Percentiles rank a stretch among this genome's conserved stretches.
Conservation (phyloP, 495 filamentous ascomycete genomes). For the Gamarada debralockiae region DNA sequence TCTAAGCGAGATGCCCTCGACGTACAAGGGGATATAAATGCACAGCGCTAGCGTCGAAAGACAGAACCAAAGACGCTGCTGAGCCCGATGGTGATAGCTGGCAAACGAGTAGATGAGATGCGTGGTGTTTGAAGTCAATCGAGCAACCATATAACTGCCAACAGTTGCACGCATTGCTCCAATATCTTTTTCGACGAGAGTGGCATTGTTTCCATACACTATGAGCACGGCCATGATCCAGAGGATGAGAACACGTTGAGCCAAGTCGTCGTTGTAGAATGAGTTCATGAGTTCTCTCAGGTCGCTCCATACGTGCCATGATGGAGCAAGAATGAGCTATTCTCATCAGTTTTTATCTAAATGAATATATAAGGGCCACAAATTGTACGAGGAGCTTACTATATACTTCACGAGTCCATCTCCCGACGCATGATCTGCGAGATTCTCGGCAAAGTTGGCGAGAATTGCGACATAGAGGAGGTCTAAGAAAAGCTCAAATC, state of each 20-base stretch:
- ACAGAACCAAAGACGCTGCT: no score
- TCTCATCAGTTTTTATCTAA: not conserved
- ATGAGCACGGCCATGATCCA: slow-evolving; percentile 44
- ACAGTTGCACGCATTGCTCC: slow-evolving; percentile 37
- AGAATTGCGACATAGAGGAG: no score
- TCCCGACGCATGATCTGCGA: no score
- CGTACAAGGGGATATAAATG: slow-evolving; percentile 38
- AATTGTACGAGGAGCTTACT: no score
- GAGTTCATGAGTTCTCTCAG: slow-evolving; percentile 44
- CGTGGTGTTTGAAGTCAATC: slow-evolving; percentile 19
- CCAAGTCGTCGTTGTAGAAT: slow-evolving; percentile 46
- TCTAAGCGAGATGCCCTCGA: slow-evolving; percentile 32
- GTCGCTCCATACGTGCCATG: slow-evolving; percentile 45
- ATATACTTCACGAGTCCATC: no score
- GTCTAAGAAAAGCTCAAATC: no score
- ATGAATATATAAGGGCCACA: no score
- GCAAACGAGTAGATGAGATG: slow-evolving; percentile 34
- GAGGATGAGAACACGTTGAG: slow-evolving; percentile 41
- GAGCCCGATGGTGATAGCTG: no score
- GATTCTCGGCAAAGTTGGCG: no score
- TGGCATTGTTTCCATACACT: slow-evolving; percentile 45
- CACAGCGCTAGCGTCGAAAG: no score
- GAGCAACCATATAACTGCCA: slow-evolving; percentile 35
- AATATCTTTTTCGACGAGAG: slow-evolving; percentile 37
- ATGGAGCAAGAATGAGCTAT: slow-evolving; percentile 36